Base-by-base conservation (phyloP, 116 monocot species). In the Phalaenopsis hybrid region DNA sequence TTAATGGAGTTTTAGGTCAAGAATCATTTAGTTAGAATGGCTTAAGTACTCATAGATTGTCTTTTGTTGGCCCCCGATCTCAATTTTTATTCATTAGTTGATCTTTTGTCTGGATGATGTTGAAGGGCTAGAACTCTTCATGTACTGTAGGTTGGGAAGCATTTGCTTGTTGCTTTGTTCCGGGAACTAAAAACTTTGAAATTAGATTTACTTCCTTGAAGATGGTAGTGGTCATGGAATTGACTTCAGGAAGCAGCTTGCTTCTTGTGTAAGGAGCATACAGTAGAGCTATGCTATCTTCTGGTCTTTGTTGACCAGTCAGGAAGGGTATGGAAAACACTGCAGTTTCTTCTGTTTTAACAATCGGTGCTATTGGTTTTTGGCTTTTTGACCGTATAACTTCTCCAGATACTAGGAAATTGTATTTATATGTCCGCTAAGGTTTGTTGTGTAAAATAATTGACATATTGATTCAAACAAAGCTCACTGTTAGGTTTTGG, bases 281-380 rank as follows among this genome's bases (percentile, higher is more conserved):
- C 88, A 89, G 67, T 94, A 91, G 94, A 94, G 88, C 44, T 91
- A 94, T 82, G 94, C 88, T 4, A 88, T 94, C 45, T 91, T 91
- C 80, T 94, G 94, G 91, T 85, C 86, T 48, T 45, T 76, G 44
- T 89, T 91, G 23, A 75, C 69, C n/a, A 79, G 81, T 11, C 89
- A 89, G 41, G 81, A 59, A 77, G 91, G 87, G 91, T 91, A 89
- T 73, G 81, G 41, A 81, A 44, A 61, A 34, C 1, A 51, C 20
- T 20, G 4, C 0, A 51, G 8, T 43, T 43, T 16, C 28, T 15
- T 63, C 3, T 41, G 33, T 81, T 72, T n/a, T 34, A 23, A 23
- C 55, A 21, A 57, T 69, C 7, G 1, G 18, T 37, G 72, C 72
- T 33, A n/a, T n/a, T 7, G 23, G 0, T 63, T 63, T n/a, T 1